Evolutionary conservation across 2,329 filamentous ascomycete genomes (phyloP).

Genomic region (Rhinocladiella similis): DNA sequence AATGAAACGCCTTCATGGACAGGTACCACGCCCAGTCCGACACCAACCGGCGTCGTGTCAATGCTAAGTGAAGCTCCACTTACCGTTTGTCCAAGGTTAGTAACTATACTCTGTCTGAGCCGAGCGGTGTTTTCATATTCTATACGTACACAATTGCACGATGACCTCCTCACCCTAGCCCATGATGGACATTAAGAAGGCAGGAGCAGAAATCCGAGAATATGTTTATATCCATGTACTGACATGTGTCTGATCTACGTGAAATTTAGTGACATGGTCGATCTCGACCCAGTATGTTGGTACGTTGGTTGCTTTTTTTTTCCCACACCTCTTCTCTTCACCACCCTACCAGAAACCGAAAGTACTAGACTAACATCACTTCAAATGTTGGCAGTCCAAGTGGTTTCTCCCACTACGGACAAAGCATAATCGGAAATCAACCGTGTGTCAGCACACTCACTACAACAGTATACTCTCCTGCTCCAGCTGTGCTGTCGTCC

Average conservation of each 20-base stretch:
- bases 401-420: slow-evolving; percentile 17
- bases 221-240: too few species aligned
- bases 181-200: background rate
- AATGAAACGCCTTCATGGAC: slow-evolving; percentile 8
- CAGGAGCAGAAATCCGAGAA: too few species aligned
- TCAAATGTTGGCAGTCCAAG: slow-evolving; percentile 15
- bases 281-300: slow-evolving; percentile 23
- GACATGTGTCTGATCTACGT: background rate
- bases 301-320: slow-evolving; percentile 4
- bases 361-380: too few species aligned
- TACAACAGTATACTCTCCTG: slow-evolving; percentile 10
- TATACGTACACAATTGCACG: too few species aligned
- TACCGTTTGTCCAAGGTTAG: slow-evolving; percentile 21
- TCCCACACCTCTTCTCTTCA: too few species aligned
- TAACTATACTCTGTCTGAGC: background rate
- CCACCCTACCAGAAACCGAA: too few species aligned
- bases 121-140: too few species aligned
- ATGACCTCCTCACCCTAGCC: too few species aligned
- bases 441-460: slow-evolving; percentile 20
- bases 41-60: slow-evolving; percentile 19
- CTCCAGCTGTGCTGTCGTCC: slow-evolving; percentile 17
- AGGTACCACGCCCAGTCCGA: slow-evolving; percentile 16
- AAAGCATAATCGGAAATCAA: slow-evolving; percentile 20
- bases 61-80: slow-evolving; percentile 20
- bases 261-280: slow-evolving; percentile 21